Conservation (phyloP, 2,329 filamentous ascomycete genomes). For the Orbilia ellipsospora region DNA sequence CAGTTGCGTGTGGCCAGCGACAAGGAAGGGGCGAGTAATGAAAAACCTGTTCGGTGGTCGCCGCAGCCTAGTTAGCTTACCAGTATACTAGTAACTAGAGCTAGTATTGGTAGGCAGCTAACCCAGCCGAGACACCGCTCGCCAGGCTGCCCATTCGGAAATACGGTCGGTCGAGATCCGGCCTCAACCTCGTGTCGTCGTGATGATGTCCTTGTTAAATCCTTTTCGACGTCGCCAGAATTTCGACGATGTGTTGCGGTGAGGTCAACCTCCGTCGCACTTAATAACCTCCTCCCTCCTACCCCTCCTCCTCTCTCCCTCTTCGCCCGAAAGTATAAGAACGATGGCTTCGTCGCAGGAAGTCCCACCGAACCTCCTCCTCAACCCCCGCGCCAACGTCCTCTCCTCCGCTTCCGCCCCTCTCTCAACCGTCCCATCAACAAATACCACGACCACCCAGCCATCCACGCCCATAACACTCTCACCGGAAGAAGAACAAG, state of each 20-base stretch:
- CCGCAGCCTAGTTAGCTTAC: background rate
- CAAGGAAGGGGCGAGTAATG: background rate
- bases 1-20: slow-evolving; percentile 10
- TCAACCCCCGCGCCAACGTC: slow-evolving; percentile 51
- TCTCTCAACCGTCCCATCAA: slow-evolving; percentile 44
- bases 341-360: slow-evolving; percentile 27
- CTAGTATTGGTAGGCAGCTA: too few species aligned
- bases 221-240: background rate
- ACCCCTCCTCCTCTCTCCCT: background rate
- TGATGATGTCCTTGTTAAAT: background rate
- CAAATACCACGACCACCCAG: slow-evolving; percentile 24
- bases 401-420: slow-evolving; percentile 36
- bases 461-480: slow-evolving; percentile 58
- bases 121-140: too few species aligned
- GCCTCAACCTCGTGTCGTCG: background rate
- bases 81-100: too few species aligned
- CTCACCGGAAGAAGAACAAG: slow-evolving; percentile 65
- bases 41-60: slow-evolving; percentile 39
- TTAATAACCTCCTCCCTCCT: background rate
- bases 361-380: slow-evolving; percentile 46
- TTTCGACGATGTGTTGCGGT: background rate
- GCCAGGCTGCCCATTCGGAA: too few species aligned
- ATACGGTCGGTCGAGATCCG: too few species aligned
- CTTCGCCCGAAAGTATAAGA: background rate
- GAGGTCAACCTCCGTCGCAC: background rate